Base-by-base conservation (phyloP, 2,329 filamentous ascomycete genomes). In the Neofusicoccum ribis region DNA sequence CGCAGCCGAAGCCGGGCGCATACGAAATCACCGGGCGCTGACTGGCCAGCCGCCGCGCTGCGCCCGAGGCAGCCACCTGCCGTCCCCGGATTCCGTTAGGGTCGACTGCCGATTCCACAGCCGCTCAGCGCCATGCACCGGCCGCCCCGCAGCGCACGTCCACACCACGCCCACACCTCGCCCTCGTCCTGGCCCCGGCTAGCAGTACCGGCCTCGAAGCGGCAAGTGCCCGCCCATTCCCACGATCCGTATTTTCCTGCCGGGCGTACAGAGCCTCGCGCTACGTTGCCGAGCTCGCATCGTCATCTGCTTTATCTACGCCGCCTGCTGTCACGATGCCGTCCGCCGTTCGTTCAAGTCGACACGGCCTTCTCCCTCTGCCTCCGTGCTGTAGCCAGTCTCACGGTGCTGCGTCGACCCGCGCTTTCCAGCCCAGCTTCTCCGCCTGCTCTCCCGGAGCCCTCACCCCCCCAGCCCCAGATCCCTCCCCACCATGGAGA, bases 401-500 rank as follows among this genome's bases (percentile, higher is more conserved):
- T 31, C 43, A n/a, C 61, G 39, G 61, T 56, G 49, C 31, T 14
- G 27, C 51, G 59, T 36, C 17, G 36, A 43, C 31, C 17, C 20
- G n/a, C 8, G 11, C 37, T 47, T 14, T 7, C 39, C 9, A 8
- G 14, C 17, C 31, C 59, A 11, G 5, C 27, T 34, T 14, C 37
- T 23, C 31, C n/a, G n/a, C 41, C 39, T n/a, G 17, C 34, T 17
- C 41, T 23, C 23, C 2, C 23, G 23, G 23, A 23, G 23, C 23
- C 23, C 23, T 23, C 23, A 2, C 23, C 3, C 23, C 23, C 23
- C 39, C 20, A 0, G 7, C 27, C 27, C 27, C 27, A 14, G 3
- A n/a, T 1, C n/a, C 15, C 15, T 34, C 23, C 61, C n/a, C 17
- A 23, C 15, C 17, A 68, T 72, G 71, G 82, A 85, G 65, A 83